Percentiles rank a stretch among this genome's conserved stretches.
phyloP scores from a whole-genome alignment of 768 basidiomycete species.

The Trametes elegans region DNA sequence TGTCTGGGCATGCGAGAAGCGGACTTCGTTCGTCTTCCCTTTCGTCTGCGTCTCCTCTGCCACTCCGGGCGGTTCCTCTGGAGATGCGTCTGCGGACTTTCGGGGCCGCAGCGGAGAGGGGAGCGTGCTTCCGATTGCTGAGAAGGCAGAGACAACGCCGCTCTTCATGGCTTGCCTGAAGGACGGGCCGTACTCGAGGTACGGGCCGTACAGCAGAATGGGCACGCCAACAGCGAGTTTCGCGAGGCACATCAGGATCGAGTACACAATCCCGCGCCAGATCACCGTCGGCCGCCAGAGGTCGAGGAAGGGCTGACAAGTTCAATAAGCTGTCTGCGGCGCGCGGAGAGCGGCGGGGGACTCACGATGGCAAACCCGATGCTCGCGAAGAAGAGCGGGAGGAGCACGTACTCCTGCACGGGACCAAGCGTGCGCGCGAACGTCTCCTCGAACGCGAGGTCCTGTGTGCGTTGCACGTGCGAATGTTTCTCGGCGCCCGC shows the following conservation, averaged over 20 bases:
- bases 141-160: neutral
- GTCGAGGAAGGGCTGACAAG: constrained; percentile 23
- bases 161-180: neutral
- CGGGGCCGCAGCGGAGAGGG: too few relatives aligned
- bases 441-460: constrained; percentile 19
- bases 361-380: constrained; percentile 42
- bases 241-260: constrained; percentile 53
- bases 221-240: constrained; percentile 51
- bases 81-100: too few relatives aligned
- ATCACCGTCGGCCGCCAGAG: constrained; percentile 30
- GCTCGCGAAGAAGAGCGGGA: constrained; percentile 66
- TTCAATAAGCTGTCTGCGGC: neutral
- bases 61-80: too few relatives aligned
- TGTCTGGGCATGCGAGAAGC: too few relatives aligned
- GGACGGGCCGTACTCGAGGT: neutral
- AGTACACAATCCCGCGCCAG: constrained; percentile 59
- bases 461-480: neutral
- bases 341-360: neutral
- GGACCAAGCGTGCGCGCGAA: constrained; percentile 29
- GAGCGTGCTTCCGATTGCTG: neutral
- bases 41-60: too few relatives aligned
- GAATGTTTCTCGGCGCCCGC: neutral
- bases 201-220: constrained; percentile 32
- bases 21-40: too few relatives aligned
- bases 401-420: constrained; percentile 41